These are phyloP conservation scores for Leishmania amazonensis DNA, from an alignment of 208 protist species.

Conservation along the genomic window DNA sequence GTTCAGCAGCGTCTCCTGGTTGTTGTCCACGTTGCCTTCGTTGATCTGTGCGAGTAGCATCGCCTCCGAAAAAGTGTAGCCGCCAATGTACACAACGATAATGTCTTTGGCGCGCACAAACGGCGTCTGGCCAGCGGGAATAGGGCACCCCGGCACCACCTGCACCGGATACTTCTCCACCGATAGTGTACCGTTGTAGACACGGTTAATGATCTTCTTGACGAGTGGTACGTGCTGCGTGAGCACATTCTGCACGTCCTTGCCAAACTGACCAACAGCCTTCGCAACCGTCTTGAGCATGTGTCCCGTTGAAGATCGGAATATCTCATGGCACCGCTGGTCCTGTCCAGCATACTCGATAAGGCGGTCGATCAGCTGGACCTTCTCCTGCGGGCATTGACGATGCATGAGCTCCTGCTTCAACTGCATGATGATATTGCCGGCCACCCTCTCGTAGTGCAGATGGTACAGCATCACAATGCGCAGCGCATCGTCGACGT, in stretches of 20 bases:
- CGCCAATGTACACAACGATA: slow-evolving; percentile 80
- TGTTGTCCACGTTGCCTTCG: slow-evolving; percentile 78
- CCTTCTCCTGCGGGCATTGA: slow-evolving; percentile 56
- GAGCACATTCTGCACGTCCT: slow-evolving; percentile 96
- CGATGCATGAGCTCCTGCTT: slow-evolving; percentile 68
- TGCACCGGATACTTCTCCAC: slow-evolving; percentile 69
- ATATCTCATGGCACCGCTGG: slow-evolving; percentile 74
- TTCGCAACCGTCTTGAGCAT: slow-evolving; percentile 82
- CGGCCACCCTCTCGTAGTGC: slow-evolving; percentile 71
- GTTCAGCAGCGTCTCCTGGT: slow-evolving; percentile 80
- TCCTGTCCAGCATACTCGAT: slow-evolving; percentile 71
- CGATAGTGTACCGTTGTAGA: slow-evolving; percentile 81
- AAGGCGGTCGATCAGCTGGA: slow-evolving; percentile 75
- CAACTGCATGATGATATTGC: slow-evolving; percentile 69
- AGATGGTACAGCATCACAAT: slow-evolving; percentile 83
- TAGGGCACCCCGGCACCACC: slow-evolving; percentile 61
- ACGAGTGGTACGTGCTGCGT: slow-evolving; percentile 96
- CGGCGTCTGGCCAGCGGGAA: slow-evolving; percentile 49
- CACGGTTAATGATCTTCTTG: slow-evolving; percentile 85
- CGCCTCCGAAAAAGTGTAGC: slow-evolving; percentile 82
- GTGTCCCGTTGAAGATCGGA: slow-evolving; percentile 67
- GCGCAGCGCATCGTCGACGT: slow-evolving; percentile 79
- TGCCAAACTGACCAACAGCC: slow-evolving; percentile 80
- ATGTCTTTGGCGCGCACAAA: slow-evolving; percentile 82
- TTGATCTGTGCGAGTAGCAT: slow-evolving; percentile 81